Percentiles rank a stretch among this genome's conserved stretches.
Evolutionary conservation across 345 rosid species (phyloP).

Genomic region (Camelina sativa): DNA sequence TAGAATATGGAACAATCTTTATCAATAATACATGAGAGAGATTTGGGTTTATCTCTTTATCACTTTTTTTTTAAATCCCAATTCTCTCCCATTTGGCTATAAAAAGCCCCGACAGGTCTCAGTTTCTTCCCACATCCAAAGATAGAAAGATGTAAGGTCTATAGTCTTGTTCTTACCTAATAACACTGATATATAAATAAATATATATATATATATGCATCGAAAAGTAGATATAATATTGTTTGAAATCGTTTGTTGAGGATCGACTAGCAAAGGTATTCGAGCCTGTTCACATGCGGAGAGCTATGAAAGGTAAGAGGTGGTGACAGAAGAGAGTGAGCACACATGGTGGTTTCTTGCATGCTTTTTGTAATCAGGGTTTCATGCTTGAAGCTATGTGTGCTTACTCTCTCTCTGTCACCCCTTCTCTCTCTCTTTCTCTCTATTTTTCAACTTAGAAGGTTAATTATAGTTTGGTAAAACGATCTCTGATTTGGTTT

Average conservation of each 20-base stretch:
- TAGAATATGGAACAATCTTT: constrained; percentile 34
- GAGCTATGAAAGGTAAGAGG: constrained; percentile 51
- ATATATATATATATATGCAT: not conserved
- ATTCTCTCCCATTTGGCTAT: constrained; percentile 39
- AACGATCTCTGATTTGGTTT: constrained; percentile 14
- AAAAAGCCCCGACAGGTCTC: constrained; percentile 49
- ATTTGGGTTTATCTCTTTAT: constrained; percentile 21
- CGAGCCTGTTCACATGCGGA: not conserved
- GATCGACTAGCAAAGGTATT: constrained; percentile 8
- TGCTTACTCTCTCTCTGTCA: constrained; percentile 94
- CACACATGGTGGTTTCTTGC: constrained; percentile 93
- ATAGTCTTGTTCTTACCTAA: constrained; percentile 19
- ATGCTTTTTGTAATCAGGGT: constrained; percentile 41
- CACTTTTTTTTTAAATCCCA: not conserved
- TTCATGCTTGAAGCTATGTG: constrained; percentile 84
- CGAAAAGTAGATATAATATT: not conserved
- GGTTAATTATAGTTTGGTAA: not conserved
- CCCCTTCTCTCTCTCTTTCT: constrained; percentile 47
- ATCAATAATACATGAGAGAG: constrained; percentile 43
- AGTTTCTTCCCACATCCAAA: constrained; percentile 47
- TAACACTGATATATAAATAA: not conserved
- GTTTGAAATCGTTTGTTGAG: not conserved
- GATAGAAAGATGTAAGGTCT: constrained; percentile 33
- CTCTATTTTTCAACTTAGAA: not conserved
- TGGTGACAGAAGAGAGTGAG: constrained; percentile 99